Conservation (phyloP, 352 stramenopile species). For the Phytophthora rubi region DNA sequence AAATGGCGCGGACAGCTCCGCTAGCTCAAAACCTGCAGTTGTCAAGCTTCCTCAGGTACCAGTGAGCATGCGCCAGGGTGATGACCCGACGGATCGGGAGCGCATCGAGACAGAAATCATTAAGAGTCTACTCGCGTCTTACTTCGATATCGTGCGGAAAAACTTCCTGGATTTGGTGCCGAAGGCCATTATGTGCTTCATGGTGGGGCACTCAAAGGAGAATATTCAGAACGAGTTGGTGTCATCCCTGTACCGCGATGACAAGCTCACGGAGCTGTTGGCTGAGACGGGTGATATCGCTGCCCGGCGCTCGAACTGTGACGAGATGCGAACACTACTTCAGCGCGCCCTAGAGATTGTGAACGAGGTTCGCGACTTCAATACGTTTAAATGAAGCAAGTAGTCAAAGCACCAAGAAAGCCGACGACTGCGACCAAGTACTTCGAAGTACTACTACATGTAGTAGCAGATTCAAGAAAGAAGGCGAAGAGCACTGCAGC, state of each 20-base stretch:
- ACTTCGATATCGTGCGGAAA: constrained; percentile 99
- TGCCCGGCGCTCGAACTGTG: constrained; percentile 92
- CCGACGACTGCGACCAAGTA: not conserved
- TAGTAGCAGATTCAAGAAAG: constrained; percentile 6
- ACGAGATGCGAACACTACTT: constrained; percentile 97
- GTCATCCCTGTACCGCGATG: constrained; percentile 96
- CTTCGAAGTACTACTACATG: not conserved
- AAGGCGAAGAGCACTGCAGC: constrained; percentile 1
- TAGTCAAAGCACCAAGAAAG: constrained; percentile 9
- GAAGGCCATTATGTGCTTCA: constrained; percentile 99
- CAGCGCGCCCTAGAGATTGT: constrained; percentile 97
- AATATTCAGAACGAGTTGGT: constrained; percentile 98
- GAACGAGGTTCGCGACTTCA: constrained; percentile 98
- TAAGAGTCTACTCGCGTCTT: constrained; percentile 96
- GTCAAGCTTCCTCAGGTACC: constrained; percentile 97
- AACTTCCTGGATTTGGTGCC: constrained; percentile 99
- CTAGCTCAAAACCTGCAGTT: constrained; percentile 61
- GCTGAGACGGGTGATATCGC: constrained; percentile 96
- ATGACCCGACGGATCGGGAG: constrained; percentile 96
- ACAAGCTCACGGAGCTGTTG: constrained; percentile 96
- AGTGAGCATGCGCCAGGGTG: constrained; percentile 95
- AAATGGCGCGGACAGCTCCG: constrained; percentile 30
- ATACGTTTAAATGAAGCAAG: constrained; percentile 93
- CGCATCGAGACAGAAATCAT: constrained; percentile 99
- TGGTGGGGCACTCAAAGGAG: constrained; percentile 95